These are phyloP conservation scores for Ogataea siamensis DNA, from an alignment of 805 yeast species.

Conservation along the genomic window DNA sequence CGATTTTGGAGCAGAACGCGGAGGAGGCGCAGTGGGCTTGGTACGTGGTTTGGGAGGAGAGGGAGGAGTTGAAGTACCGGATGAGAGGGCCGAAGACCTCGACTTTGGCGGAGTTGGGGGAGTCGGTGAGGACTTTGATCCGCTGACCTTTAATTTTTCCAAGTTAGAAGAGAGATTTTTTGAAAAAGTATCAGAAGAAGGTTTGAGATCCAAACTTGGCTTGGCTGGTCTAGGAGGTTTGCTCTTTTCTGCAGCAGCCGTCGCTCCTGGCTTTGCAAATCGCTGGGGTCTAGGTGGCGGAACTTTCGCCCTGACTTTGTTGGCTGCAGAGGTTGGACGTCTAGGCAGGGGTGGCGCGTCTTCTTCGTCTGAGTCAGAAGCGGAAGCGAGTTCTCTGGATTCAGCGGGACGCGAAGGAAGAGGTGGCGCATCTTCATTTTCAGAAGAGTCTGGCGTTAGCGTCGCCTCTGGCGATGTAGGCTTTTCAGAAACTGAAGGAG, in stretches of 20 bases:
- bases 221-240: slow-evolving; percentile 25
- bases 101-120: slow-evolving; percentile 36
- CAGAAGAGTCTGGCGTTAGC: slow-evolving; percentile 5
- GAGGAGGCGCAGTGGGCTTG: slow-evolving; percentile 18
- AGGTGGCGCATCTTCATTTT: slow-evolving; percentile 28
- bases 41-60: slow-evolving; percentile 15
- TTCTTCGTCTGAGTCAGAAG: neutral
- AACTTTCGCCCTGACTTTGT: neutral
- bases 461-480: slow-evolving; percentile 1
- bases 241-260: slow-evolving; percentile 14
- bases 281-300: neutral
- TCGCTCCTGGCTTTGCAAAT: neutral
- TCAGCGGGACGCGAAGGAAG: slow-evolving; percentile 1
- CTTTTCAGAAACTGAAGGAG: slow-evolving; percentile 4
- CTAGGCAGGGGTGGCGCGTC: neutral
- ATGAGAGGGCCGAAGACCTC: slow-evolving; percentile 20
- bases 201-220: slow-evolving; percentile 10
- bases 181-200: neutral
- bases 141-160: slow-evolving; percentile 11
- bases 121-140: neutral
- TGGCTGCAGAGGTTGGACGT: neutral
- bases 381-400: too few species aligned
- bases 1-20: slow-evolving; percentile 18
- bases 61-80: slow-evolving; percentile 14
- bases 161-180: slow-evolving; percentile 5